A percentile compares a stretch with the other conserved stretches of the same genome.
Conservation (phyloP, 2,329 filamentous ascomycete genomes). For the Exophiala calicioides region DNA sequence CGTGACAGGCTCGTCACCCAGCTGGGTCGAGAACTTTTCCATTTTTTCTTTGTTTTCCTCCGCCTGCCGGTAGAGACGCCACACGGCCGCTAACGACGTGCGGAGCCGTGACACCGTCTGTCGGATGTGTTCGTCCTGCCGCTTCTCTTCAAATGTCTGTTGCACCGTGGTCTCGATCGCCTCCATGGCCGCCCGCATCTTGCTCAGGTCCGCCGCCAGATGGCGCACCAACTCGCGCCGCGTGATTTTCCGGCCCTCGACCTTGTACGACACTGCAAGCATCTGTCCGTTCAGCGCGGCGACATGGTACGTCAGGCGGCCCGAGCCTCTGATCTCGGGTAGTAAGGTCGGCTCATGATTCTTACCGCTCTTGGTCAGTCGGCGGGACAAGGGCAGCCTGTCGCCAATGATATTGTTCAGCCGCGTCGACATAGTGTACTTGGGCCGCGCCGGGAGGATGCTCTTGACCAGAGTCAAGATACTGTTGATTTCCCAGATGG, state of each 20-base stretch:
- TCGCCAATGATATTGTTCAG: too few species aligned
- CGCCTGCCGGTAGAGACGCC: conserved; percentile 19
- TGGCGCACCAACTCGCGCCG: conserved; percentile 26
- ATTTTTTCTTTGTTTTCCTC: conserved; percentile 25
- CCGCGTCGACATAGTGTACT: too few species aligned
- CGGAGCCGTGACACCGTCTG: conserved; percentile 17
- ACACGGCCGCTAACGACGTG: conserved; percentile 18
- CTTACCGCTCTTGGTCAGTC: conserved; percentile 2
- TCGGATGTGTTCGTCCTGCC: conserved; percentile 11
- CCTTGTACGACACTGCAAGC: conserved; percentile 35
- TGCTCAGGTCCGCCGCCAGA: conserved; percentile 29
- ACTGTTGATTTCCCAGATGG: too few species aligned
- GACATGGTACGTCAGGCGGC: conserved; percentile 23
- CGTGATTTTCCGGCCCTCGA: conserved; percentile 32
- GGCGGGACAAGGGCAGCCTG: too few species aligned
- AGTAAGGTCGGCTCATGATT: conserved; percentile 20
- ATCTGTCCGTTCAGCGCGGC: conserved; percentile 23
- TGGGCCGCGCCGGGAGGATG: too few species aligned
- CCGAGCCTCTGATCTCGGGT: conserved; percentile 24
- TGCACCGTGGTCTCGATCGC: conserved; percentile 23
- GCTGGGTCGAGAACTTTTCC: conserved; percentile 13
- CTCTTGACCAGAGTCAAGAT: too few species aligned
- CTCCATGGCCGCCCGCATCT: conserved; percentile 22
- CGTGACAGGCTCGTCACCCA: conserved; percentile 30
- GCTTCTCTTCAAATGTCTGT: conserved; percentile 14